Evolutionary conservation across 2,329 filamentous ascomycete genomes (phyloP), one percentile per base, ranked within the genome.

Genomic region (Juglanconis oblonga): DNA sequence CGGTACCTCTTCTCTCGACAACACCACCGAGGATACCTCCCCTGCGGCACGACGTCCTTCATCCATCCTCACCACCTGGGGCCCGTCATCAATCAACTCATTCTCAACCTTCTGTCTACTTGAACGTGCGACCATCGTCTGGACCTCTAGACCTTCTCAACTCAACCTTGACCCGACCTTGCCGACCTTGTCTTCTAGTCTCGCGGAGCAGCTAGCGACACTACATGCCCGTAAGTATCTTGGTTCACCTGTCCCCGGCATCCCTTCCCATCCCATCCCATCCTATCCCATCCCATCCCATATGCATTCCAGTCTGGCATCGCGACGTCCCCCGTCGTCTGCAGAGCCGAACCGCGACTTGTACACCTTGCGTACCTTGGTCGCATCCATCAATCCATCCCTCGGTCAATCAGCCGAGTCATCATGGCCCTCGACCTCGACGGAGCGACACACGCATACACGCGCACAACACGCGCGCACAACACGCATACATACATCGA

Each of bases 311-410:
- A 36, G 17, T 42, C 36, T 38, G 36, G 36, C 55, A 52, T 48
- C 55, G 38, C 35, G 33, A 33, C 24, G 13, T 49, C 40, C 38
- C 50, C 42, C 50, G 49, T 4, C 32, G 35, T 40, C 33, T 49
- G 54, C 54, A 56, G 54, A 56, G 54, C 54, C 54, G 49, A 44
- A 56, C 50, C 33, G 44, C 44, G 45, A 49, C 54, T 38, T 56
- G 44, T 56, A 49, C 54, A 38, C 51, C 10, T 7, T 24, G 52
- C 32, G 32, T 45, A 55, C 52, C 42, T 38, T 48, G 8, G 32
- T 29, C 38, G 32, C 31, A 11, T 47, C 52, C 24, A 13, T 17
- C 11, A 36, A 35, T 31, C 13, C 44, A 24, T 24, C 24, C 24
- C 24, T 24, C 24, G 24, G 24, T 24, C 24, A 24, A 24, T 24